Base-by-base conservation (phyloP, 306 rosid genomes). In the Dryas alaskensis region DNA sequence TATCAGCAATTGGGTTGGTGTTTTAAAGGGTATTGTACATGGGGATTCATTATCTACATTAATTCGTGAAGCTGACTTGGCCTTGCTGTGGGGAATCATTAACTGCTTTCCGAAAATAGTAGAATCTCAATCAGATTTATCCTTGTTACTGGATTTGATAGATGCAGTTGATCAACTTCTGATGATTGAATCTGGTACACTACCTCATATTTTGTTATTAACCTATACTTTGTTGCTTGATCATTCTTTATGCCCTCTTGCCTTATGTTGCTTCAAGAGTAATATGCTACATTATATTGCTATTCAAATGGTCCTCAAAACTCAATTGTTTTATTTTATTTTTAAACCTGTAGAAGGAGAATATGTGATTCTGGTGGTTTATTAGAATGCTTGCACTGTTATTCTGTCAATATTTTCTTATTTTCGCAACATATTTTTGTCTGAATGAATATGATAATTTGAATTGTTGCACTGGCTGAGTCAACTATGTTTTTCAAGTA, bases 51-150 rank as follows among this genome's bases (percentile, higher is more conserved):
- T 84, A 58, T 71, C 82, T 5, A 73, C 8, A 65, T 73, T 80
- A 72, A 71, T 85, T 65, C 83, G 78, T 58, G 94, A 87, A 78
- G 66, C 78, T 52, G 76, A 80, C 76, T 59, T 91, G 84, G 86
- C 92, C 77, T 60, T 85, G 64, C 80, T 88, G 31, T 94, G 97
- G 97, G 98, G 94, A 77, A 71, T 78, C 13, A 79, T 94, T 51
- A 88, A 55, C 60, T 94, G 97, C 85, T 84, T 84, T 84, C 87
- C 96, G 17, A 71, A 79, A 49, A 77, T 89, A 84, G 70, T 83
- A 17, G 79, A 81, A 53, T 77, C 70, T 65, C 70, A 81, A 50
- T 76, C 60, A 77, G 76, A 72, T 66, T 70, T 85, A 55, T 88
- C 92, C 52, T 79, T 81, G 81, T 70, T 91, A 67, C 57, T 85